phyloP scores from a whole-genome alignment of 306 rosid genomes.

The Sindora glabra region DNA sequence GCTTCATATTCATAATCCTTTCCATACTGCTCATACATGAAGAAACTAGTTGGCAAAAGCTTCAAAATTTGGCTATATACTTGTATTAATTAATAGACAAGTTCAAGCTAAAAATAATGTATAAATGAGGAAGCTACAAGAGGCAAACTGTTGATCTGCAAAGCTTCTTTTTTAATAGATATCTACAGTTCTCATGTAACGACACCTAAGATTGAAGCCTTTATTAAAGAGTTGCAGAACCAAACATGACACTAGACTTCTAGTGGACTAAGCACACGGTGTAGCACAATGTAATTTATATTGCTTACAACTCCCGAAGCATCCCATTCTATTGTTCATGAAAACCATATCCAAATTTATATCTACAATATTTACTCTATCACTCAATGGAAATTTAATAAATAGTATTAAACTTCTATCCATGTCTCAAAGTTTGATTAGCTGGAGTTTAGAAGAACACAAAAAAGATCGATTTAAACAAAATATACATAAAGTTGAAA shows the following conservation, averaged over 20 bases:
- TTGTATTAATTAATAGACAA: conserved; percentile 6
- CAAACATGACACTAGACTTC: background rate
- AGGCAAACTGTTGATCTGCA: background rate
- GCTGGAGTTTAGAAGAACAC: background rate
- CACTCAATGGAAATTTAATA: background rate
- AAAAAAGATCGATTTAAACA: background rate
- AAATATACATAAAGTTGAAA: background rate
- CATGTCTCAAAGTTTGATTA: conserved; percentile 8
- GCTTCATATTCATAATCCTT: conserved; percentile 90
- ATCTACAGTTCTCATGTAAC: no score
- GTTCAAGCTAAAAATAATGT: background rate
- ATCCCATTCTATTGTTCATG: background rate
- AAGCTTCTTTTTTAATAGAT: no score
- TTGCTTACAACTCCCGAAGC: no score
- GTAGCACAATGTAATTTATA: background rate
- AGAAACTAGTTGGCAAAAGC: conserved; percentile 16
- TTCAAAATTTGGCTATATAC: conserved; percentile 2
- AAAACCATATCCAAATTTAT: background rate
- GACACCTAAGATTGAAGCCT: background rate
- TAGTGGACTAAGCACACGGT: background rate
- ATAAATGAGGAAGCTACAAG: conserved; percentile 2
- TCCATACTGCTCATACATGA: conserved; percentile 59
- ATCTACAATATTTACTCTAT: background rate
- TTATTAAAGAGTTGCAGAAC: background rate
- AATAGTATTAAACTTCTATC: background rate